A percentile compares a stretch with the other conserved stretches of the same genome.
Conservation (phyloP, 2,329 filamentous ascomycete species). For the Colletotrichum brevisporum region DNA sequence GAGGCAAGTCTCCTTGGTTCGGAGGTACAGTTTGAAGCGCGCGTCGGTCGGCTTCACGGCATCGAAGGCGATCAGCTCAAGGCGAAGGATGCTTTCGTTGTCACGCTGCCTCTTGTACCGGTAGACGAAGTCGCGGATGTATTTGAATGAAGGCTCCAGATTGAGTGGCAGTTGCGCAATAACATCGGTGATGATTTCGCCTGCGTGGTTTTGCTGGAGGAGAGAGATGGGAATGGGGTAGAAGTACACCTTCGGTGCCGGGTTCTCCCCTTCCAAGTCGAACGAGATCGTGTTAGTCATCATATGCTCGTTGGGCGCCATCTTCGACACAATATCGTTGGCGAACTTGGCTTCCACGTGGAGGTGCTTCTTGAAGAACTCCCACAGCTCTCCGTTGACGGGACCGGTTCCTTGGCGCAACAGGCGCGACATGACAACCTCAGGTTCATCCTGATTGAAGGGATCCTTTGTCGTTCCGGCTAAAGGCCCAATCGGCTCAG, state of each 20-base stretch:
- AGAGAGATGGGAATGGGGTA: constrained; percentile 44
- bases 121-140: constrained; percentile 23
- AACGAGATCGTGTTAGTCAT: constrained; percentile 42
- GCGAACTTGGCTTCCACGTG: constrained; percentile 33
- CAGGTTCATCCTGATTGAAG: constrained; percentile 42
- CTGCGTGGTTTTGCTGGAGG: constrained; percentile 19
- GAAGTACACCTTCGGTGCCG: constrained; percentile 46
- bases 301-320: constrained; percentile 33
- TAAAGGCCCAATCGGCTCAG: constrained; percentile 50
- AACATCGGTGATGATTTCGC: constrained; percentile 28
- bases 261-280: constrained; percentile 42
- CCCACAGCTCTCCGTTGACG: constrained; percentile 35
- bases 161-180: constrained; percentile 27
- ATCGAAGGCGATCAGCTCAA: constrained; percentile 52
- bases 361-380: constrained; percentile 43
- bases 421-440: constrained; percentile 41
- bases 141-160: constrained; percentile 41
- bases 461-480: constrained; percentile 47
- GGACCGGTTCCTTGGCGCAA: constrained; percentile 2
- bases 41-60: constrained; percentile 45
- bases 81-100: constrained; percentile 20
- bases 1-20: constrained; percentile 49
- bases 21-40: constrained; percentile 55
- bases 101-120: constrained; percentile 23
- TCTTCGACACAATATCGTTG: constrained; percentile 12